These are phyloP conservation scores for Sporodiniella umbellata DNA, from an alignment of 371 early-diverging fungal genomes.

Conservation along the genomic window DNA sequence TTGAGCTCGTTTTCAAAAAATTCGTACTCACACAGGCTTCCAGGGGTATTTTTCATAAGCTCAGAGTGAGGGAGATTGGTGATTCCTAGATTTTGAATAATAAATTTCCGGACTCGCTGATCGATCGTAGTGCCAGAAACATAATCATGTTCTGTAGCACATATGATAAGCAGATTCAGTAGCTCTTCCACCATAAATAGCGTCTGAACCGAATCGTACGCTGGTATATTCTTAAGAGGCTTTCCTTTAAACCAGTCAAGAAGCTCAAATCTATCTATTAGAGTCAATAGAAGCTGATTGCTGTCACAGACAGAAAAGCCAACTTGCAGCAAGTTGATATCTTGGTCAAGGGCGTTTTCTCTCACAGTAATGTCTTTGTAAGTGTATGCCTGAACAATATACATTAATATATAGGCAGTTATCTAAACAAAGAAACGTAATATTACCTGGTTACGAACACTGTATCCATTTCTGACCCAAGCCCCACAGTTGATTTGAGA, in stretches of 20 bases:
- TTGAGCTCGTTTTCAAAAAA: conserved; percentile 75
- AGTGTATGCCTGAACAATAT: conserved; percentile 58
- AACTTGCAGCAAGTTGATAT: conserved; percentile 80
- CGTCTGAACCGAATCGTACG: conserved; percentile 66
- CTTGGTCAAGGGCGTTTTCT: conserved; percentile 81
- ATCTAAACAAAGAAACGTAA: too few relatives aligned
- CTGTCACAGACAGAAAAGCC: conserved; percentile 65
- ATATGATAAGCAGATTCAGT: conserved; percentile 75
- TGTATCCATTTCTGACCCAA: conserved; percentile 94
- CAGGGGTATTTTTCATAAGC: conserved; percentile 78
- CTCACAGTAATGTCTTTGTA: conserved; percentile 76
- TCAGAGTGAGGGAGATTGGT: conserved; percentile 81
- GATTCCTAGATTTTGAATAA: conserved; percentile 80
- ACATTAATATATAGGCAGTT: not conserved
- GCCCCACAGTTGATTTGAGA: conserved; percentile 88
- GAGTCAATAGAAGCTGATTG: conserved; percentile 66
- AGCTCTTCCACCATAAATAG: conserved; percentile 83
- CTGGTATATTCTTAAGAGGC: conserved; percentile 28
- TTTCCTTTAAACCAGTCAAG: conserved; percentile 81
- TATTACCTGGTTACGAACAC: conserved; percentile 65
- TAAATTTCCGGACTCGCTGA: conserved; percentile 78
- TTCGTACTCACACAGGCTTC: conserved; percentile 71
- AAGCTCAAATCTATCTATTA: conserved; percentile 82
- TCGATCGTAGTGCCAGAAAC: conserved; percentile 64
- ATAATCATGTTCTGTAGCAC: conserved; percentile 79